Base-by-base conservation (phyloP, 257 asterid genomes). In the Nicotiana attenuata region DNA sequence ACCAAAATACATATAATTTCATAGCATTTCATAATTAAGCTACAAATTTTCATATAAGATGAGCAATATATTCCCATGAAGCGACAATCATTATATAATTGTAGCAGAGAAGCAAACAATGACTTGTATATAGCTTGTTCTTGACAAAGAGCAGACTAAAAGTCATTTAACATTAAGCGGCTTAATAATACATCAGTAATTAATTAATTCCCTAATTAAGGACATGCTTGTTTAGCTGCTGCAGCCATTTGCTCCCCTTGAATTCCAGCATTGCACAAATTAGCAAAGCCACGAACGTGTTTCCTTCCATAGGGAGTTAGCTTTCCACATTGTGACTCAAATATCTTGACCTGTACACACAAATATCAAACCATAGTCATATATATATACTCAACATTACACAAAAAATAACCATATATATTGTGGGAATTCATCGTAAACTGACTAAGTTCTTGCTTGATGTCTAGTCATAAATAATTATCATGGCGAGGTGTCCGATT, bases 261-360 rank as follows among this genome's bases (percentile, higher is more conserved):
- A 79, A 91, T 90, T 29, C 97, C 98, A 7, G 93, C 91, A 33
- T 93, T 95, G 89, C 99, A 95, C 64, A 95, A 88, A 81, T 95
- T 93, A 56, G 98, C 98, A 33, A 95, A 67, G 0, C 95, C 86
- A 15, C 98, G 92, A 97, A 91, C 89, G 84, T 95, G 97, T 85
- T 89, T 95, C 97, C 89, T 93, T 53, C 99, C 98, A 31, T 93
- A 95, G 35, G 92, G 98, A 28, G 96, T 90, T 38, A 95, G 81
- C 0, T 94, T 88, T 41, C 99, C 98, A 45, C 99, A 95, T 9
- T 81, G 86, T 3, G 91, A 81, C 92, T 95, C 99, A 59, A 90
- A 92, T 78, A 92, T 88, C 63, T 91, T 83, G 60, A 92, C 97
- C 95, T 91, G 92, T 38, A 67, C 31, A 67, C 31, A 28, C 10